Evolutionary conservation across 345 rosid species (phyloP).

Genomic region (Populus tremula): DNA sequence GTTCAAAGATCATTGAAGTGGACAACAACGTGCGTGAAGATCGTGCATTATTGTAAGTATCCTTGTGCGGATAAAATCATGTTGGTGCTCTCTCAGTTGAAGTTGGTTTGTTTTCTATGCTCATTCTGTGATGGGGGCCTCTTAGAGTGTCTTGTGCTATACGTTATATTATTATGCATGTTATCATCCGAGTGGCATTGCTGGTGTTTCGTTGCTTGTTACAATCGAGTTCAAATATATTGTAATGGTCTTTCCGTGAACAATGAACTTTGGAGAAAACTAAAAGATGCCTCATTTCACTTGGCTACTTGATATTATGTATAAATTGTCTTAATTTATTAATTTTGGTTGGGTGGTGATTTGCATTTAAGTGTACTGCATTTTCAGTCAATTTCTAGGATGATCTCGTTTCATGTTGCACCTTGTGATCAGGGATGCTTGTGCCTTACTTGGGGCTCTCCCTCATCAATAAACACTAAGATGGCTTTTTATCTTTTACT

Average conservation of each 20-base stretch:
- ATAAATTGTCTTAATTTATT: neutral
- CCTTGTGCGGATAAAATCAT: neutral
- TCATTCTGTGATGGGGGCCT: neutral
- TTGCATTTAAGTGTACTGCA: neutral
- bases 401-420: neutral
- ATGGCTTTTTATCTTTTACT: neutral
- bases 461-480: neutral
- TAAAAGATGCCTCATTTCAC: neutral
- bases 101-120: neutral
- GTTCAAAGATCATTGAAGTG: constrained; percentile 71
- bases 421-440: neutral
- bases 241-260: neutral
- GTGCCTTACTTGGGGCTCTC: neutral
- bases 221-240: neutral
- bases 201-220: neutral
- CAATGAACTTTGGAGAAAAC: neutral
- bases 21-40: constrained; percentile 81
- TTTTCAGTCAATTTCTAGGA: neutral
- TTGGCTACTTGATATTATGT: neutral
- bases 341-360: neutral
- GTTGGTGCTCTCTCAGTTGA: neutral
- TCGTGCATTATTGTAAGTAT: constrained; percentile 68
- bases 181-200: neutral
- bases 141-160: neutral
- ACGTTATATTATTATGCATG: neutral